These are phyloP conservation scores for Pisolithus tinctorius DNA, from an alignment of 768 basidiomycete genomes.

Conservation along the genomic window DNA sequence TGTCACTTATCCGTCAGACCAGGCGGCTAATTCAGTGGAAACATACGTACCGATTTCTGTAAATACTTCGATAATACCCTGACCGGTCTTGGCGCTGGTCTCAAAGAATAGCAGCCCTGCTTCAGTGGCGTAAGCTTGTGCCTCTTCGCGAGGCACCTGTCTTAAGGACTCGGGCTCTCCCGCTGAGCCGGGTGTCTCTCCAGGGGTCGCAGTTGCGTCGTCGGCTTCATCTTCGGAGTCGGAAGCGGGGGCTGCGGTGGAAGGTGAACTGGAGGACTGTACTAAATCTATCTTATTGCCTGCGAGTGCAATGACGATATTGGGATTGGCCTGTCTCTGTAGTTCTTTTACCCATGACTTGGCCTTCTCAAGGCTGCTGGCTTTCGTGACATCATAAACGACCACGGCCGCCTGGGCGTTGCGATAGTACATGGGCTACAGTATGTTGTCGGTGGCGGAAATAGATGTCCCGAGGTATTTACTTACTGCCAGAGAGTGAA, in stretches of 20 bases:
- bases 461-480: conserved; percentile 3
- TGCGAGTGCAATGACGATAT: conserved; percentile 96
- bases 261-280: conserved; percentile 51
- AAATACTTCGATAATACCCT: conserved; percentile 93
- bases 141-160: conserved; percentile 92
- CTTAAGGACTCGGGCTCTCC: conserved; percentile 67
- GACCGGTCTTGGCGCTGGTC: conserved; percentile 95
- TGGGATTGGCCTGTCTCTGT: conserved; percentile 97
- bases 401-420: conserved; percentile 98
- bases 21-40: neutral
- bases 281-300: conserved; percentile 97
- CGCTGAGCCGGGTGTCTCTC: conserved; percentile 49
- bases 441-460: conserved; percentile 5
- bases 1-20: neutral
- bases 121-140: conserved; percentile 93
- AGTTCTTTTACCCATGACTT: conserved; percentile 99
- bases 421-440: conserved; percentile 96
- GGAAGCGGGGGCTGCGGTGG: conserved; percentile 41
- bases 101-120: conserved; percentile 95
- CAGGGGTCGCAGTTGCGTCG: conserved; percentile 86
- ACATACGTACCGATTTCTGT: conserved; percentile 84
- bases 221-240: conserved; percentile 88
- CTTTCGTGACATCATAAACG: conserved; percentile 97
- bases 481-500: conserved; percentile 91
- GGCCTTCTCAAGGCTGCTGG: conserved; percentile 92